These are phyloP conservation scores for Tylopilus rubrobrunneus DNA, from an alignment of 768 basidiomycete genomes.

Conservation along the genomic window DNA sequence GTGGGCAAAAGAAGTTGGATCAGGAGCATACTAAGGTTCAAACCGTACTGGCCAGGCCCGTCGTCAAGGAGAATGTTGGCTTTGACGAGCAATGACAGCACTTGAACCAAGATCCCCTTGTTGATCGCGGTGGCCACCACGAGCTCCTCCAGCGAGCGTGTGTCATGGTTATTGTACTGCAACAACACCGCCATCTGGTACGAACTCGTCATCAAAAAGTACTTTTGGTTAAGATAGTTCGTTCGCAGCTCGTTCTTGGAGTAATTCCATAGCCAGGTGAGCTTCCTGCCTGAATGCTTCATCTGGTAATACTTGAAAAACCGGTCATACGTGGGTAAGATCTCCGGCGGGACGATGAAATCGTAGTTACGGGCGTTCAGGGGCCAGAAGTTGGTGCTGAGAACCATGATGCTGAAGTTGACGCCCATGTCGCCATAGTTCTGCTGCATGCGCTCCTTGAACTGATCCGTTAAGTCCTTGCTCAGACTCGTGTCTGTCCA, in stretches of 20 bases:
- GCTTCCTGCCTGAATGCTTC: slow-evolving; percentile 90
- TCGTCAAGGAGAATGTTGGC: slow-evolving; percentile 88
- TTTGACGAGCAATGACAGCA: slow-evolving; percentile 64
- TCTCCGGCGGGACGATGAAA: slow-evolving; percentile 85
- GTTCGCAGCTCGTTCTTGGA: slow-evolving; percentile 95
- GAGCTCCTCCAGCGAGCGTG: slow-evolving; percentile 77
- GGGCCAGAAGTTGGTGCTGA: slow-evolving; percentile 97
- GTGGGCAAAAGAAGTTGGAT: fast-evolving
- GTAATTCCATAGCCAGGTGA: slow-evolving; percentile 99
- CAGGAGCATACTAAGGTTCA: slow-evolving; percentile 66
- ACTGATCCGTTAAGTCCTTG: slow-evolving; percentile 92
- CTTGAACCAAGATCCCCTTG: slow-evolving; percentile 74
- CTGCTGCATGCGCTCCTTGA: slow-evolving; percentile 89
- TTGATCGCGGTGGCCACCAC: slow-evolving; percentile 72
- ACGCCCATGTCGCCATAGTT: slow-evolving; percentile 84
- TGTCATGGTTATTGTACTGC: slow-evolving; percentile 91
- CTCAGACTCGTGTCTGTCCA: slow-evolving; percentile 84
- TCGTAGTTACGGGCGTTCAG: slow-evolving; percentile 79
- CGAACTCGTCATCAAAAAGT: slow-evolving; percentile 91
- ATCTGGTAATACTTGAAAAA: slow-evolving; percentile 92
- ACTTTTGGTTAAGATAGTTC: slow-evolving; percentile 90
- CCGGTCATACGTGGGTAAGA: slow-evolving; percentile 81
- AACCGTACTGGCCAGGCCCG: slow-evolving; percentile 83
- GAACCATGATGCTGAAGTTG: slow-evolving; percentile 89
- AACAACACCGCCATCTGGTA: slow-evolving; percentile 92